Evolutionary conservation across 176 grass and related monocot genomes (phyloP), one percentile per base, ranked within the genome.

Genomic region (Oryza nivara): DNA sequence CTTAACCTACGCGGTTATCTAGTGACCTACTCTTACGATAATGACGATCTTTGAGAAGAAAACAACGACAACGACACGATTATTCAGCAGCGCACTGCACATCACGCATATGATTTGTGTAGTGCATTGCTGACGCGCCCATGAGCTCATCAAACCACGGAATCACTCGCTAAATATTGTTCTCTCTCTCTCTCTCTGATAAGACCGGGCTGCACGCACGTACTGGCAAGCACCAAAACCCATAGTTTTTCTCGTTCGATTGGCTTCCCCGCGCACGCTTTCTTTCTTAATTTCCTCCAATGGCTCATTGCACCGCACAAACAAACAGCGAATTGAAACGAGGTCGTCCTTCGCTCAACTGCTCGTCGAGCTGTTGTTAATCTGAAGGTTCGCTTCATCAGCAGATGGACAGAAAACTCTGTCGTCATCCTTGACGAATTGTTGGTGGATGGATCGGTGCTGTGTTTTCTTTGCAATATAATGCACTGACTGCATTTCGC

Each of bases 81-180:
- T 78, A 68, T 45, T 82, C 58, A 32, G 80, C 78, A 82, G 68
- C 73, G 52, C 63, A 35, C 73, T 72, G 68, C 67, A 65, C 72
- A 28, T 28, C 28, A 45, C 84, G 17, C 16, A 58, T 58, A 52
- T 74, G 46, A 60, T 73, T 78, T 49, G 3, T 63, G 3, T 82
- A 79, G 68, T 83, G 84, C 74, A 74, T 11, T 11, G 79, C 73
- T 87, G 88, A 90, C 84, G 61, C 28, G 30, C 68, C 41, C 68
- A 69, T 90, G 74, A 86, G 60, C 68, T 61, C 68, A 48, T 48
- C 61, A 48, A 48, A 79, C 67, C 32, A 30, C 45, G 68, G 60
- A 74, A 58, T 73, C 61, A 60, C 46, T 17, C 46, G 10, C 73
- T 73, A 43, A 85, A 69, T 49, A 49, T 70, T 77, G 70, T 32